Evolutionary conservation across 2,329 filamentous ascomycete genomes (phyloP).

Genomic region (Camillea tinctor): DNA sequence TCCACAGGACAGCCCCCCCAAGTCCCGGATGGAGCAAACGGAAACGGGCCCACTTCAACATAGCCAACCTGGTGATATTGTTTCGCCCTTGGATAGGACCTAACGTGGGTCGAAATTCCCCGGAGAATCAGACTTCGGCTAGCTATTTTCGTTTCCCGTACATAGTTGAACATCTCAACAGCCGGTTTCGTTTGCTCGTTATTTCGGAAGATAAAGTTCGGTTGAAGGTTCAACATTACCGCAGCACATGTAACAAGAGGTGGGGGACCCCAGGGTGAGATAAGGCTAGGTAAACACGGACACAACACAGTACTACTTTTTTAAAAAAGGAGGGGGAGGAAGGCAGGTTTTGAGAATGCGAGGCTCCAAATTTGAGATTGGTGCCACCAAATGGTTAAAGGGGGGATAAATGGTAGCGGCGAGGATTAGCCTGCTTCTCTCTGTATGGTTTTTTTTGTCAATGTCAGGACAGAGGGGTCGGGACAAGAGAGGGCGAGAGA

Average conservation of each 20-base stretch:
- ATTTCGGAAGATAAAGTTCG: background rate
- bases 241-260: background rate
- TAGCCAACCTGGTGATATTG: constrained; percentile 2
- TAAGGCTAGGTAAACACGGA: constrained; percentile 6
- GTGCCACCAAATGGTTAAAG: constrained; percentile 5
- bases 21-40: constrained; percentile 5
- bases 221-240: constrained; percentile 1
- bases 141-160: constrained; percentile 27
- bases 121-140: constrained; percentile 3
- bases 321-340: background rate
- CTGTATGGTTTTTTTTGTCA: constrained; percentile 21
- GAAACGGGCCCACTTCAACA: constrained; percentile 5
- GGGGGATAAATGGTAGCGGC: constrained; percentile 1
- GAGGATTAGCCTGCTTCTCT: constrained; percentile 4
- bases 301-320: constrained; percentile 6
- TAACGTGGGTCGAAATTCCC: constrained; percentile 6
- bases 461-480: constrained; percentile 17
- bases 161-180: constrained; percentile 24
- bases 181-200: constrained; percentile 11
- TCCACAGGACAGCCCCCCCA: constrained; percentile 1
- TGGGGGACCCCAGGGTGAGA: constrained; percentile 1
- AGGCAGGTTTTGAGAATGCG: background rate
- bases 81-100: constrained; percentile 3
- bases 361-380: constrained; percentile 2
- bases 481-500: constrained; percentile 5